Percentiles rank a stretch among this genome's conserved stretches.
Conservation (phyloP, 2,329 filamentous ascomycete genomes). For the Talaromyces sp. region DNA sequence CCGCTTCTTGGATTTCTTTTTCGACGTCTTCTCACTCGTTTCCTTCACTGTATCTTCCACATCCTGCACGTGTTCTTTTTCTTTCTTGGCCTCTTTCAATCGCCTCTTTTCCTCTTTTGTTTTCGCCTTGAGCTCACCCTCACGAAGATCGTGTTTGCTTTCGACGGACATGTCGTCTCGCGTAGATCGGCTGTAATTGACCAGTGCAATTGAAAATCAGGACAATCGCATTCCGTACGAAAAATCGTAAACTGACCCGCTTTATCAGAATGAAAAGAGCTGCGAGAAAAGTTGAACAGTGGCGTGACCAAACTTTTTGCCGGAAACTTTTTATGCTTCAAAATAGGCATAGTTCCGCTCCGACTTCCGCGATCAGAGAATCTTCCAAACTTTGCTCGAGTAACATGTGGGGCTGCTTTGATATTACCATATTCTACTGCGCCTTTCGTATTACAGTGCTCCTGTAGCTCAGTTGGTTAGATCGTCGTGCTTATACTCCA, state of each 20-base stretch:
- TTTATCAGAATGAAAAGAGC: not conserved
- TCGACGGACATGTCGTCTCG: constrained; percentile 10
- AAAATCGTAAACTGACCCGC: no score
- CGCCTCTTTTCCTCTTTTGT: constrained; percentile 23
- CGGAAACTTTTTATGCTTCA: constrained; percentile 3
- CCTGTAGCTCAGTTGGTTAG: not conserved
- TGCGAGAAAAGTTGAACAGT: not conserved
- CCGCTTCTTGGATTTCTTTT: constrained; percentile 23
- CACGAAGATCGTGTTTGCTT: constrained; percentile 19
- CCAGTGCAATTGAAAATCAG: no score
- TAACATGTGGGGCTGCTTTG: no score
- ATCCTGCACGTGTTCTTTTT: not conserved
- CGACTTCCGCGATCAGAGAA: no score
- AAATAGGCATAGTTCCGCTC: not conserved
- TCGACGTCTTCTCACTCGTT: constrained; percentile 17
- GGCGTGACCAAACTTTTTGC: not conserved
- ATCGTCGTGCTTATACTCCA: not conserved
- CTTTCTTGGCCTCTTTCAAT: constrained; percentile 16
- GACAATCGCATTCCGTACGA: no score
- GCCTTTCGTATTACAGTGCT: not conserved
- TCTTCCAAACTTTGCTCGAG: no score
- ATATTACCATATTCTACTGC: no score
- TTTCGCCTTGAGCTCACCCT: constrained; percentile 15
- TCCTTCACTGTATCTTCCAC: constrained; percentile 14
- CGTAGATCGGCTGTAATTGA: no score